Conservation (phyloP, 768 basidiomycete species). For the Tremella mesenterica region DNA sequence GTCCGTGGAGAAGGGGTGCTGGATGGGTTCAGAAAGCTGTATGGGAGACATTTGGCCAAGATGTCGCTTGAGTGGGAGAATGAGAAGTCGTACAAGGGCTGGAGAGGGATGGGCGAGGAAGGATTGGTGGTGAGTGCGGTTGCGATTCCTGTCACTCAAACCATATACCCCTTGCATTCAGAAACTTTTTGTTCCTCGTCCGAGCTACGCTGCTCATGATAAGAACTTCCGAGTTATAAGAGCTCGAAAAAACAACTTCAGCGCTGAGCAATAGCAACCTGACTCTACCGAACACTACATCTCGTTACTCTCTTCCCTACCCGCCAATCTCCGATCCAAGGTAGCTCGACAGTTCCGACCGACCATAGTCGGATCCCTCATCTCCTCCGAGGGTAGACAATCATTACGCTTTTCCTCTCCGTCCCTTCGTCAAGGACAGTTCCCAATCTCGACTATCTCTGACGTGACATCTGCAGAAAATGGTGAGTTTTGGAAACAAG, state of each 20-base stretch:
- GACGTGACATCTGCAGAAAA: no score
- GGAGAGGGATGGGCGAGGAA: conserved; percentile 19
- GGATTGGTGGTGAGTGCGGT: conserved; percentile 8
- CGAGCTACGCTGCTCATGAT: no score
- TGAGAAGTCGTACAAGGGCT: conserved; percentile 5
- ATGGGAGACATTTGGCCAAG: conserved; percentile 48
- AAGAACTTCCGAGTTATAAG: no score
- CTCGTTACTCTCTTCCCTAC: conserved; percentile 69
- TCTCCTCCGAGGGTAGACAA: conserved; percentile 1
- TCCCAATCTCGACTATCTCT: no score
- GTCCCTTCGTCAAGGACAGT: no score
- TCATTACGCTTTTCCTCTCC: no score
- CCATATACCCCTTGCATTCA: no score
- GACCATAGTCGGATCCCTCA: conserved; percentile 3
- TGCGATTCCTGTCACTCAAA: not conserved
- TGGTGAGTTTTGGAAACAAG: not conserved
- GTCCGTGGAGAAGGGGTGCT: conserved; percentile 60
- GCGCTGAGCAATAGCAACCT: conserved; percentile 55
- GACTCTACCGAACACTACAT: conserved; percentile 58
- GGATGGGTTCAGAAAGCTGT: conserved; percentile 77
- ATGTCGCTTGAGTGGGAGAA: conserved; percentile 46
- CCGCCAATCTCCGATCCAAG: conserved; percentile 53
- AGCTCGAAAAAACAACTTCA: not conserved
- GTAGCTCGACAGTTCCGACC: conserved; percentile 6
- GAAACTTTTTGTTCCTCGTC: no score